Base-by-base conservation (phyloP, 2,329 filamentous ascomycete species). In the Fusarium haematococcum region DNA sequence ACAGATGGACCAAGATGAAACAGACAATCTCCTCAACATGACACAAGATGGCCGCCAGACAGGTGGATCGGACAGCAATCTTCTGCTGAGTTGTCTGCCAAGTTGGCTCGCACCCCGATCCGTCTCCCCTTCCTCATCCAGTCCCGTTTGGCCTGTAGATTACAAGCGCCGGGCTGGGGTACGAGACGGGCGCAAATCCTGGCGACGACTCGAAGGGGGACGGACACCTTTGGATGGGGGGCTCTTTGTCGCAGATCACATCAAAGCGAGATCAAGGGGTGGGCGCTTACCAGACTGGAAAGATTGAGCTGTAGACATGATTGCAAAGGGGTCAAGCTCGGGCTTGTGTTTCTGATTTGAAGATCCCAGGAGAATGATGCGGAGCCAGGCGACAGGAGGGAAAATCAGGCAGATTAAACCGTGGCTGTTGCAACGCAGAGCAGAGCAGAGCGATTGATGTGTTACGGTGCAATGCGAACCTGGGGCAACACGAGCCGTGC, bases 21-120 rank as follows among this genome's bases (percentile, higher is more conserved):
- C 77, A 79, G 69, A 77, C 73, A 79, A 79, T 80, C 70, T 79
- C 79, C 75, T 80, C 73, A 77, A 79, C 73, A 80, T 80, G 79
- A 80, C 73, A 79, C 75, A 78, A 73, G 64, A 80, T 70, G 75
- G 65, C 68, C 69, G 71, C 76, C 75, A 78, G 70, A 65, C 71
- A 77, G 73, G 77, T 79, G 77, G 77, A 79, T 69, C 77, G 54
- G 58, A 68, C 63, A 71, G 68, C 70, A 68, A 76, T 59, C 64
- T 68, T 56, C 54, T 68, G 71, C 57, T 77, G 68, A 67, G 67
- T 68, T 77, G 69, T 77, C 69, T 71, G 73, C 76, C 74, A 78
- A 78, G 70, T 77, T 78, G 72, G 65, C 67, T 69, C 68, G 64
- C 71, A 68, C 77, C 73, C 69, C 68, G 59, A 65, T 66, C 66